Conservation (phyloP, 768 basidiomycete genomes). For the Collybiopsis luxurians region DNA sequence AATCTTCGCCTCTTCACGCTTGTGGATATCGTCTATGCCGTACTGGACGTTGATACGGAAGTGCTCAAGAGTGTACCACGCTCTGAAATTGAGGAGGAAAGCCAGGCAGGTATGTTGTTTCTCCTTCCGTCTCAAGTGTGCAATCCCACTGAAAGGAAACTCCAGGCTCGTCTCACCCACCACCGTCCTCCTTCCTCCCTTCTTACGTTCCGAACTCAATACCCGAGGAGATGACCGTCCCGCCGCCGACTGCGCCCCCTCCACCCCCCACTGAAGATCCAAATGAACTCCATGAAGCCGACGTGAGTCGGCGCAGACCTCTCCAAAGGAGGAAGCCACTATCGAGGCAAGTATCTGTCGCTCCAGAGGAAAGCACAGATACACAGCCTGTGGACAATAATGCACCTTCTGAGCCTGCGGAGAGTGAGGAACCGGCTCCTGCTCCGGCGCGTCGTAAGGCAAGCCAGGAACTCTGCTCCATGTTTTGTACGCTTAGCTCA, state of each 20-base stretch:
- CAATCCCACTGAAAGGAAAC: too few species aligned
- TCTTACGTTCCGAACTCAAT: constrained; percentile 52
- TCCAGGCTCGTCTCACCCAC: constrained; percentile 12
- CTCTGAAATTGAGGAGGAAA: constrained; percentile 1
- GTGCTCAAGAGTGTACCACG: constrained; percentile 16
- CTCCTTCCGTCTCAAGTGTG: too few species aligned
- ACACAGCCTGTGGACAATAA: not conserved
- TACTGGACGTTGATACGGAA: constrained; percentile 33
- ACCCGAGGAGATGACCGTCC: constrained; percentile 46
- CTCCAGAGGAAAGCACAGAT: not conserved
- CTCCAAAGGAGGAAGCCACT: not conserved
- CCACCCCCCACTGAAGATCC: constrained; percentile 27
- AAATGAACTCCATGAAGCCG: not conserved
- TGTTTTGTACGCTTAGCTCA: not conserved
- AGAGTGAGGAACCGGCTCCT: not conserved
- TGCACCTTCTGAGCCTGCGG: too few species aligned
- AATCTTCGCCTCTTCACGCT: constrained; percentile 41
- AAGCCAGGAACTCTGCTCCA: not conserved
- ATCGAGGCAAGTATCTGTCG: not conserved
- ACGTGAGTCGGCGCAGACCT: not conserved
- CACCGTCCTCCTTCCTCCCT: constrained; percentile 37
- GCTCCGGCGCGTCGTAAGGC: not conserved
- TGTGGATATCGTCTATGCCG: constrained; percentile 52
- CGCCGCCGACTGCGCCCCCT: constrained; percentile 23
- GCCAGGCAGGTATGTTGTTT: constrained; percentile 12